phyloP scores from a whole-genome alignment of 441 rosid genomes.

The Hura crepitans region DNA sequence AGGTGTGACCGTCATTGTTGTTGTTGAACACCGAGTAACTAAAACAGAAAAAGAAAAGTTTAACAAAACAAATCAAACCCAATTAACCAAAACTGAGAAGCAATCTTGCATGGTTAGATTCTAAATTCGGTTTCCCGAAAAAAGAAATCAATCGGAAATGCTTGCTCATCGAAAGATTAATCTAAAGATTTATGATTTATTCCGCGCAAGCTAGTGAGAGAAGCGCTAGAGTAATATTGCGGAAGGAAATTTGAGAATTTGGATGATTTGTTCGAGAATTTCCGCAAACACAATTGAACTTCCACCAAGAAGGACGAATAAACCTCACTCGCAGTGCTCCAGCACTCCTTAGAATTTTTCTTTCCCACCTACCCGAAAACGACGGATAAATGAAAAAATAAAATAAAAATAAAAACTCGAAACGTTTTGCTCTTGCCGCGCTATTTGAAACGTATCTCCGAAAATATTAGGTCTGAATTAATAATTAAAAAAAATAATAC shows the following conservation, averaged over 20 bases:
- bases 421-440: neutral
- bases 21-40: constrained; percentile 35
- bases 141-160: neutral
- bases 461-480: neutral
- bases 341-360: constrained; percentile 15
- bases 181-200: constrained; percentile 16
- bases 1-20: constrained; percentile 74
- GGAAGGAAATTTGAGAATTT: constrained; percentile 10
- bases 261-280: constrained; percentile 2
- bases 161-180: neutral
- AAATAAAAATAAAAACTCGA: neutral
- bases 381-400: no score
- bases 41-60: no score
- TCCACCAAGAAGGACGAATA: constrained; percentile 17
- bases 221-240: constrained; percentile 2
- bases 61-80: neutral
- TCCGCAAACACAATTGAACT: constrained; percentile 2
- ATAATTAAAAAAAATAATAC: neutral
- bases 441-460: neutral
- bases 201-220: constrained; percentile 9
- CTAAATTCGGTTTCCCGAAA: no score
- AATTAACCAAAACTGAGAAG: neutral
- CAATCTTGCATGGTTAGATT: neutral
- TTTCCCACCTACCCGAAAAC: constrained; percentile 1
- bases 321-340: constrained; percentile 7